phyloP scores from a whole-genome alignment of 371 early-diverging fungal genomes.

The Mucor mucedo region DNA sequence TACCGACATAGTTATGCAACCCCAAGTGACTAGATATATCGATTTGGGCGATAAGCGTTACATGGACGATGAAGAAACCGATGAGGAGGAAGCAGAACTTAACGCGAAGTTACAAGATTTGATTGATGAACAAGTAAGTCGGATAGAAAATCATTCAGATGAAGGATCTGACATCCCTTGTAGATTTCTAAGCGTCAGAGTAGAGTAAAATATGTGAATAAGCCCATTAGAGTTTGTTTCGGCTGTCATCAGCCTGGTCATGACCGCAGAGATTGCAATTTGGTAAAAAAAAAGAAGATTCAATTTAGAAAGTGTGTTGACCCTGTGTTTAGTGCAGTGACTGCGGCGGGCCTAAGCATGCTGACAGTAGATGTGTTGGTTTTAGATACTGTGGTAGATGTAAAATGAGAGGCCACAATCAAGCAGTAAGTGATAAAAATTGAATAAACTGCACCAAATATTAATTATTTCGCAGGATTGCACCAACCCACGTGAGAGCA shows the following conservation, averaged over 20 bases:
- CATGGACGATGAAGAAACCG: conserved; percentile 20
- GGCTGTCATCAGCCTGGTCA: conserved; percentile 24
- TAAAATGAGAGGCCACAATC: conserved; percentile 22
- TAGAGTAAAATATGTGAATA: neutral
- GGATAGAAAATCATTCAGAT: neutral
- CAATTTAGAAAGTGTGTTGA: neutral
- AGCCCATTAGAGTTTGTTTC: conserved; percentile 12
- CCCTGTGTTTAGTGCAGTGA: conserved; percentile 1
- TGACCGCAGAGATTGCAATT: conserved; percentile 8
- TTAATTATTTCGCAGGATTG: conserved; percentile 13
- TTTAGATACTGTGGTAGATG: conserved; percentile 19
- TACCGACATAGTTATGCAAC: neutral
- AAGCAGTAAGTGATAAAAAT: neutral
- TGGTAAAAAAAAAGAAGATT: neutral
- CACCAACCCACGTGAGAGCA: neutral
- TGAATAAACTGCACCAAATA: neutral
- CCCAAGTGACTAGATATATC: conserved; percentile 17
- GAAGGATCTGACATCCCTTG: neutral
- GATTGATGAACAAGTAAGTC: conserved; percentile 25
- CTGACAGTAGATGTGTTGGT: neutral
- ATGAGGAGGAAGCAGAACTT: conserved; percentile 26
- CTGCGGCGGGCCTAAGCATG: conserved; percentile 22
- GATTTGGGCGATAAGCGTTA: conserved; percentile 20
- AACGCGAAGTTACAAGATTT: conserved; percentile 15
- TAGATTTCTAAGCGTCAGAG: conserved; percentile 13